Conservation (phyloP, 2,329 filamentous ascomycete species). For the Pseudogymnoascus sp. region DNA sequence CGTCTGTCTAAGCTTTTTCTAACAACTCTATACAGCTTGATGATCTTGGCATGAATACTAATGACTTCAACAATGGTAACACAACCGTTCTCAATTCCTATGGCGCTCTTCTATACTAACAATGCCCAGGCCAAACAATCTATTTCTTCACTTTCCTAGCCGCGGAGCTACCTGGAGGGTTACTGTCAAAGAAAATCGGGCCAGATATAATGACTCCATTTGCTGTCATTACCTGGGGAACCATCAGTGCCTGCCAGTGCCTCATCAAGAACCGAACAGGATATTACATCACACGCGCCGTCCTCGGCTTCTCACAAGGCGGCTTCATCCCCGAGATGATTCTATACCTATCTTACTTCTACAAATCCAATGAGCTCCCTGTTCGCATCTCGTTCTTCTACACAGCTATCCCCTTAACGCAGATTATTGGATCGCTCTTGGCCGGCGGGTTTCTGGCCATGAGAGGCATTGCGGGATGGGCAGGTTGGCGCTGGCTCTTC, state of each 20-base stretch:
- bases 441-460: slow-evolving; percentile 46
- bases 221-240: slow-evolving; percentile 41
- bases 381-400: slow-evolving; percentile 16
- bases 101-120: background rate
- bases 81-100: background rate
- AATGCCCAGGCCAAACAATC: slow-evolving; percentile 35
- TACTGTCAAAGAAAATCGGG: slow-evolving; percentile 48
- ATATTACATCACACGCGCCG: slow-evolving; percentile 8
- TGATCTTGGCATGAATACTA: slow-evolving; percentile 38
- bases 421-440: slow-evolving; percentile 41
- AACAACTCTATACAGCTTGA: slow-evolving; percentile 45
- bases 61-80: slow-evolving; percentile 41
- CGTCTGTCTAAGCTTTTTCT: slow-evolving; percentile 40
- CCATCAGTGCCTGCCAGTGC: slow-evolving; percentile 38
- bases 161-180: slow-evolving; percentile 52
- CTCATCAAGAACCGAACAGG: slow-evolving; percentile 25
- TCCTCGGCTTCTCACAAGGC: slow-evolving; percentile 15
- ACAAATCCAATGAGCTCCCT: slow-evolving; percentile 16
- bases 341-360: slow-evolving; percentile 16
- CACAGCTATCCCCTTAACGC: slow-evolving; percentile 1
- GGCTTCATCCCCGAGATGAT: slow-evolving; percentile 20
- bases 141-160: slow-evolving; percentile 45
- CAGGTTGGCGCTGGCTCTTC: slow-evolving; percentile 49
- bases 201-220: slow-evolving; percentile 42
- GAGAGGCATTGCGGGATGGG: slow-evolving; percentile 41